Percentiles rank a stretch among this genome's conserved stretches.
Conservation (phyloP, 371 early-diverging fungal genomes). For the Apophysomyces sp. region DNA sequence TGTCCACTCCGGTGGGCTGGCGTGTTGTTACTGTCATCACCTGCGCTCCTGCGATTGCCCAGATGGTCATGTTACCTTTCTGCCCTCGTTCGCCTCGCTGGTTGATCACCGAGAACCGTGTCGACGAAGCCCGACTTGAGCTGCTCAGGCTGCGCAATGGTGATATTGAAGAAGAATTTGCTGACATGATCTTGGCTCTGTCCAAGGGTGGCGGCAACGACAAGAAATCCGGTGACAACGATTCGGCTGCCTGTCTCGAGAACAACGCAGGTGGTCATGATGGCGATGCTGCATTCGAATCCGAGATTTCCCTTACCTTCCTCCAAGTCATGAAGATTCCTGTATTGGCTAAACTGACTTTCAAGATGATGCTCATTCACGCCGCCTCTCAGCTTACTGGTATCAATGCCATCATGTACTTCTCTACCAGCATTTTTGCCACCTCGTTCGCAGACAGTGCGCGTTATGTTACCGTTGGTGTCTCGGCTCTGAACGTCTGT, state of each 20-base stretch:
- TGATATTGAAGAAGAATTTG: conserved; percentile 45
- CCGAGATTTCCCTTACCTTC: conserved; percentile 16
- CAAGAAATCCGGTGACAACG: not conserved
- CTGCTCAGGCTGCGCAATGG: conserved; percentile 49
- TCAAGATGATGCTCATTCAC: conserved; percentile 33
- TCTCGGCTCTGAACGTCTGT: conserved; percentile 57
- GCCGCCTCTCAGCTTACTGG: conserved; percentile 78
- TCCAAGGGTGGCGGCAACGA: not conserved
- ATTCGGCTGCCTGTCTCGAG: conserved; percentile 12
- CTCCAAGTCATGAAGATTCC: conserved; percentile 37
- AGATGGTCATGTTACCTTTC: conserved; percentile 58
- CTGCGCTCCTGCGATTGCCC: conserved; percentile 59
- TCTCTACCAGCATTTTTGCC: conserved; percentile 66
- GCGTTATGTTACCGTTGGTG: conserved; percentile 52
- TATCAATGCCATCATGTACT: conserved; percentile 81
- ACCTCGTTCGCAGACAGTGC: conserved; percentile 49
- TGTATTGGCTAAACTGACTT: conserved; percentile 56
- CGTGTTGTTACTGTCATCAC: conserved; percentile 52
- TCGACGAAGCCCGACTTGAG: conserved; percentile 47
- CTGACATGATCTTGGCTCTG: conserved; percentile 34
- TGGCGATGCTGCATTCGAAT: conserved; percentile 4
- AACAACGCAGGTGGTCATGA: conserved; percentile 13
- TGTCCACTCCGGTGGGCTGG: conserved; percentile 57
- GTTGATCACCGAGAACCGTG: conserved; percentile 46
- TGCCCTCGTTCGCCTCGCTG: conserved; percentile 69